Evolutionary conservation across 257 asterid genomes (phyloP), one percentile per base, ranked within the genome.

Genomic region (Scutellaria baicalensis): DNA sequence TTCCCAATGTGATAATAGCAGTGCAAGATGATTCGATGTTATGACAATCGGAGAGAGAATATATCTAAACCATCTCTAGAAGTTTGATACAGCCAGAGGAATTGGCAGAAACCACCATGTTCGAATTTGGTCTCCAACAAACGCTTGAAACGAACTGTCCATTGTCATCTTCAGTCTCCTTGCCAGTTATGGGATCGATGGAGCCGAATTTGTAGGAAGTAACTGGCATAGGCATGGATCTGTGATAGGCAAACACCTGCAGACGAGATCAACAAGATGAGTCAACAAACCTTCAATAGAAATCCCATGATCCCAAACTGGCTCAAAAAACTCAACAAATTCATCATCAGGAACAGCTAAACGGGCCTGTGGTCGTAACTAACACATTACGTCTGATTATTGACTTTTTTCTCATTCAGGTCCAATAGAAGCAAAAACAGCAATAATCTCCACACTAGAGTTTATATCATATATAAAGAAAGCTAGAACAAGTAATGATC

Each of bases 81-180:
- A 93, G 84, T 77, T 89, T 92, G 78, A 92, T 88, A 69, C 87
- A 83, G 4, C 98, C 98, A 6, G 86, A 79, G 69, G 98, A 92
- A 82, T 86, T 92, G 59, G 98, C 96, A 59, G 95, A 86, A 58
- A 88, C 85, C 18, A 89, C 96, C 87, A 77, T 82, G 62, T 86
- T 78, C 33, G 98, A 89, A 72, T 92, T 92, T 36, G 64, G 79
- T 84, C 98, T 89, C 96, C 95, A 92, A 73, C 98, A 92, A 66
- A 92, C 98, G 57, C 92, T 89, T 3, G 98, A 89, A 75, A 92
- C 96, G 59, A 93, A 93, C 76, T 84, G 97, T 40, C 91, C 97
- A 36, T 85, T 90, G 76, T 84, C 95, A 20, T 85, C 89, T 69
- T 87, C 92, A 2, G 89, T 85, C 73, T 88, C 96, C 78, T 78